phyloP scores from a whole-genome alignment of 164 flowering plant genomes.

The Berberis thunbergii region DNA sequence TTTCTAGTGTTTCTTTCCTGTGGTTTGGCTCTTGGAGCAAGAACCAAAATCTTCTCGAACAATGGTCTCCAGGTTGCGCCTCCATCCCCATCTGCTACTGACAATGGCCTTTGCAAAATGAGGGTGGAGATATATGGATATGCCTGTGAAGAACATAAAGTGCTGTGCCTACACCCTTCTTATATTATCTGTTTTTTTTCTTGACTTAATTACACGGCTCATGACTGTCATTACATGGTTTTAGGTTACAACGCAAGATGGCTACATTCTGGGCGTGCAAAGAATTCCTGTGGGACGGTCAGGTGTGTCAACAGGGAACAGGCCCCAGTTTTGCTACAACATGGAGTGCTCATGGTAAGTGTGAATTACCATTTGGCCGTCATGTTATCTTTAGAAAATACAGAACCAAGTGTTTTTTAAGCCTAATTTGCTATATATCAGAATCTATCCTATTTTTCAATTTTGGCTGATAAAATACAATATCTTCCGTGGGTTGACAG shows the following conservation, averaged over 20 bases:
- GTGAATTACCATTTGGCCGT: not conserved
- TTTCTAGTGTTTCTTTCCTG: slow-evolving; percentile 1
- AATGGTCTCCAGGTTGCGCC: not conserved
- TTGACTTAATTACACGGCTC: not conserved
- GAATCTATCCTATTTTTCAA: too few species aligned
- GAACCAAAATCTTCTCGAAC: not conserved
- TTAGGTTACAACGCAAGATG: slow-evolving; percentile 76
- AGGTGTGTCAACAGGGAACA: slow-evolving; percentile 12
- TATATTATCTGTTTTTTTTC: not conserved
- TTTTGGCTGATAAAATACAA: too few species aligned
- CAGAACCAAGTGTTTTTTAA: too few species aligned
- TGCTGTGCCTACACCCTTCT: not conserved
- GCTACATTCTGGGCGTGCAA: slow-evolving; percentile 66
- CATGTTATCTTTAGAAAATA: not conserved
- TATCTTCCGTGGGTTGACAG: slow-evolving; percentile 20
- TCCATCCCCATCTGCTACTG: not conserved
- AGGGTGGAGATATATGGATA: not conserved
- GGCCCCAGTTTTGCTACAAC: slow-evolving; percentile 7
- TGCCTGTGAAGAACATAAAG: not conserved
- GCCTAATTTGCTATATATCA: too few species aligned
- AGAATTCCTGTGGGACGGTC: slow-evolving; percentile 47
- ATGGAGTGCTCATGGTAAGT: slow-evolving; percentile 62
- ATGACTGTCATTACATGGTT: not conserved
- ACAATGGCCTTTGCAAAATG: not conserved
- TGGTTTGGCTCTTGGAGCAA: not conserved